These are phyloP conservation scores for Vigna nakashimae DNA, from an alignment of 306 rosid species.

Conservation along the genomic window DNA sequence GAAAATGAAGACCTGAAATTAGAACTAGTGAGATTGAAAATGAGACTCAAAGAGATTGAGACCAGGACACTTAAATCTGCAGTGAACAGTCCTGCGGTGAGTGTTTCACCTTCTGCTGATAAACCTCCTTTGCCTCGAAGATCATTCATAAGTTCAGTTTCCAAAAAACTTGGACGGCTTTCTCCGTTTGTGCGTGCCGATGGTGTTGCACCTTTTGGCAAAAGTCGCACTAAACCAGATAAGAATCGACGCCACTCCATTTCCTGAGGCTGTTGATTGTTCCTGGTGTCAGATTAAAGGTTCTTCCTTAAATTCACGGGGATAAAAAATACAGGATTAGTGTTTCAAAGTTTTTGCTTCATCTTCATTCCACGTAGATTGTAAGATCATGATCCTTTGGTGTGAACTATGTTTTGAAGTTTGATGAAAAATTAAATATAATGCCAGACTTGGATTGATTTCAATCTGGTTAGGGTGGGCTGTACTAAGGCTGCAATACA, in stretches of 20 bases:
- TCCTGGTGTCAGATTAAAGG: slow-evolving; percentile 26
- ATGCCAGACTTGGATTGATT: slow-evolving; percentile 39
- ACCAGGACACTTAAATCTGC: slow-evolving; percentile 48
- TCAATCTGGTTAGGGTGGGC: slow-evolving; percentile 1
- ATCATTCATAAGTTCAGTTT: slow-evolving; percentile 73
- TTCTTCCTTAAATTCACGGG: slow-evolving; percentile 40
- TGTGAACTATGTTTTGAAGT: slow-evolving; percentile 44
- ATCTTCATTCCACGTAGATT: slow-evolving; percentile 49
- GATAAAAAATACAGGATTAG: slow-evolving; percentile 41
- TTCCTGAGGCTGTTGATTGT: slow-evolving; percentile 58
- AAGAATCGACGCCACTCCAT: slow-evolving; percentile 89
- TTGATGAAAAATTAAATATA: slow-evolving; percentile 45
- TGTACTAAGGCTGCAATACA: not conserved
- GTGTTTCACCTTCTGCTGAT: slow-evolving; percentile 54
- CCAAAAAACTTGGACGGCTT: slow-evolving; percentile 74
- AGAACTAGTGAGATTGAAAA: slow-evolving; percentile 81
- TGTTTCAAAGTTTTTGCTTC: slow-evolving; percentile 29
- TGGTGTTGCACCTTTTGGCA: slow-evolving; percentile 56
- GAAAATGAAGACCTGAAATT: slow-evolving; percentile 77
- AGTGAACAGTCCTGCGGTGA: slow-evolving; percentile 58
- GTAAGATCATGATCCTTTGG: slow-evolving; percentile 40
- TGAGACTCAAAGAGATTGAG: slow-evolving; percentile 76
- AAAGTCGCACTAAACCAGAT: slow-evolving; percentile 61
- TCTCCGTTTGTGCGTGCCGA: slow-evolving; percentile 79
- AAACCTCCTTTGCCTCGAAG: slow-evolving; percentile 82